Base-by-base conservation (phyloP, 2,329 filamentous ascomycete species). In the Exophiala sp. region DNA sequence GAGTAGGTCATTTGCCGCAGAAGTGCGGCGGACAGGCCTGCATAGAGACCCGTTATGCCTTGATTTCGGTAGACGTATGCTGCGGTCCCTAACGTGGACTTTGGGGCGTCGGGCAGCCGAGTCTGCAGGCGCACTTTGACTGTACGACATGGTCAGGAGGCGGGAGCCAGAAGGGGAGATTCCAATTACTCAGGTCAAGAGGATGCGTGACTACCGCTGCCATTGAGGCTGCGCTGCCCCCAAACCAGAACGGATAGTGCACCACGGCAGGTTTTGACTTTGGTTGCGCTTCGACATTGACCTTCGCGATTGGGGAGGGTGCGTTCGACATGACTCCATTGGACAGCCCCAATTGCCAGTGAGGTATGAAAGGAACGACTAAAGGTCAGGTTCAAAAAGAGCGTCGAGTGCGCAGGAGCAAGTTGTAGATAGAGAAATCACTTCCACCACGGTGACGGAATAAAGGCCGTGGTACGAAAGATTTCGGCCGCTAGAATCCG, bases 1-100 rank as follows among this genome's bases (percentile, higher is more conserved):
- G 88, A 94, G 77, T 99, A 99, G 55, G 94, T 97, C 63, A 91
- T 81, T 76, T 97, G 94, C 61, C 94, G 91, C 54, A 97, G 81
- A 45, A 97, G 82, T 52, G 91, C 94, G 62, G 94, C 94, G 2
- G 91, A 95, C 55, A 97, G 84, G 55, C 94, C 94, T 66, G 82
- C 86, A 74, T 99, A 99, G 44, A 99, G 81, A 24, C 91, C 92
- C 29, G 78, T 72, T n/a, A 88, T 59, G 36, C 92, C 91, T 72
- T 94, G 82, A 65, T 81, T 78, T 64, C 84, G 85, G 59, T 91
- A 70, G 63, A 99, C 86, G 75, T 95, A 88, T 55, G 83, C 77
- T 67, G 96, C 89, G 57, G 92, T 97, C 69, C 88, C 85, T 60
- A 86, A 71, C 89, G 96, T 96, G 66, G 84, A 87, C 67, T 85